These are phyloP conservation scores for Filobasidium wieringae DNA, from an alignment of 768 basidiomycete genomes.

Conservation along the genomic window DNA sequence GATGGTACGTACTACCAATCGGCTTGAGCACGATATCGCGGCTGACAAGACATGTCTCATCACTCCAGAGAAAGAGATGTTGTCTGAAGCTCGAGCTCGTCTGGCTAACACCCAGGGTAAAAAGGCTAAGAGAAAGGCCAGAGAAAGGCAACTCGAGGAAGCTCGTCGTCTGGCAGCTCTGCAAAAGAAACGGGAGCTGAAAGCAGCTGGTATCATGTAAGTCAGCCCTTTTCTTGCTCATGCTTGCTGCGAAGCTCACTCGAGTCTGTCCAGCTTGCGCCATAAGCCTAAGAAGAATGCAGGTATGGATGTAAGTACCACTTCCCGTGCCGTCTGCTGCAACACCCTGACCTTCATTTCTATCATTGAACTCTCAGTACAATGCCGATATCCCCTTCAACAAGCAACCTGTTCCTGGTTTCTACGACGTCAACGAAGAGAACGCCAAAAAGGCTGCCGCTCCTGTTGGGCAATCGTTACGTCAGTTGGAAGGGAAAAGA, in stretches of 20 bases:
- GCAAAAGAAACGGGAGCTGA: conserved; percentile 94
- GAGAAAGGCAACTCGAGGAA: conserved; percentile 93
- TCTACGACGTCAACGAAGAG: conserved; percentile 93
- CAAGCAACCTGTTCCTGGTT: conserved; percentile 86
- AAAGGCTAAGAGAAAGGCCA: conserved; percentile 96
- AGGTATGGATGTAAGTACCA: conserved; percentile 85
- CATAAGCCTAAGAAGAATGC: conserved; percentile 85
- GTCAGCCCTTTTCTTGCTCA: conserved; percentile 26
- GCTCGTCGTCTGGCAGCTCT: conserved; percentile 84
- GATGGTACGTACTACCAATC: conserved; percentile 52
- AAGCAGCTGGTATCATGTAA: conserved; percentile 93
- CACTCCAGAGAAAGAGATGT: conserved; percentile 86
- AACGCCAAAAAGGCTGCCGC: conserved; percentile 74
- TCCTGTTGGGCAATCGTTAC: conserved; percentile 75
- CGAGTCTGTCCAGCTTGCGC: conserved; percentile 53
- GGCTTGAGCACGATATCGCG: not conserved
- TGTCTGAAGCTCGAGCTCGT: conserved; percentile 94
- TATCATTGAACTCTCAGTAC: conserved; percentile 48
- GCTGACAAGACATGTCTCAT: too few species aligned
- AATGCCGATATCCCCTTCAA: conserved; percentile 98
- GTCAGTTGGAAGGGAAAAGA: conserved; percentile 89
- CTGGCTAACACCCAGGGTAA: conserved; percentile 98
- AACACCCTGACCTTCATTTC: not conserved
- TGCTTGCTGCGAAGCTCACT: not conserved
- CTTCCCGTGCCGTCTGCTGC: not conserved